Conservation (phyloP, 1,139 yeast species). For the Yamadazyma membranifaciens region DNA sequence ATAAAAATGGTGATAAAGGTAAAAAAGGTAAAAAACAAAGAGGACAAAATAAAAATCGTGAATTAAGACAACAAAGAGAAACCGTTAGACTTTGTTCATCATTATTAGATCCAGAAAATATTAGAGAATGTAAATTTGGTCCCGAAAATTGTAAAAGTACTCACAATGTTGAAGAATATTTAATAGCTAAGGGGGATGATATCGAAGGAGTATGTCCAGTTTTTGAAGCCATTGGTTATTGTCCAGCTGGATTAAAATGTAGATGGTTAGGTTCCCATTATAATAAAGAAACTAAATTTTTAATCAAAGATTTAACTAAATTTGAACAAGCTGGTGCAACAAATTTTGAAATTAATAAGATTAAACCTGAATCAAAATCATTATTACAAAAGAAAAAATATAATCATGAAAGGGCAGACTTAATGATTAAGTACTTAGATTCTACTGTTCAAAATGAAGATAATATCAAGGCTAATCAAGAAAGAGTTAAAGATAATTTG, state of each 20-base stretch:
- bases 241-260: conserved; percentile 92
- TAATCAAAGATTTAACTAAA: conserved; percentile 43
- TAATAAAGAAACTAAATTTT: conserved; percentile 43
- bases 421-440: conserved; percentile 57
- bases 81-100: conserved; percentile 65
- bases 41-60: conserved; percentile 91
- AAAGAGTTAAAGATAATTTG: conserved; percentile 28
- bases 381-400: conserved; percentile 63
- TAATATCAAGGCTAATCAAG: conserved; percentile 30
- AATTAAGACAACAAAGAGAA: conserved; percentile 69
- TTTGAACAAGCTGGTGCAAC: conserved; percentile 30
- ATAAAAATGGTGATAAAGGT: conserved; percentile 16
- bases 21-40: conserved; percentile 43
- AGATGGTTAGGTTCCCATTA: conserved; percentile 85
- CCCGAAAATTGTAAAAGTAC: conserved; percentile 68
- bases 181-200: conserved; percentile 67
- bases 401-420: conserved; percentile 54
- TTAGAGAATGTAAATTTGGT: conserved; percentile 62
- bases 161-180: conserved; percentile 69
- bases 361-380: conserved; percentile 51
- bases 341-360: conserved; percentile 66
- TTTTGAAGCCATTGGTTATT: conserved; percentile 73
- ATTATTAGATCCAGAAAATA: conserved; percentile 50
- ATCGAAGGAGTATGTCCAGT: conserved; percentile 82
- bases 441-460: conserved; percentile 38